These are phyloP conservation scores for Vachellia pachyceras DNA, from an alignment of 306 rosid species.

Conservation along the genomic window DNA sequence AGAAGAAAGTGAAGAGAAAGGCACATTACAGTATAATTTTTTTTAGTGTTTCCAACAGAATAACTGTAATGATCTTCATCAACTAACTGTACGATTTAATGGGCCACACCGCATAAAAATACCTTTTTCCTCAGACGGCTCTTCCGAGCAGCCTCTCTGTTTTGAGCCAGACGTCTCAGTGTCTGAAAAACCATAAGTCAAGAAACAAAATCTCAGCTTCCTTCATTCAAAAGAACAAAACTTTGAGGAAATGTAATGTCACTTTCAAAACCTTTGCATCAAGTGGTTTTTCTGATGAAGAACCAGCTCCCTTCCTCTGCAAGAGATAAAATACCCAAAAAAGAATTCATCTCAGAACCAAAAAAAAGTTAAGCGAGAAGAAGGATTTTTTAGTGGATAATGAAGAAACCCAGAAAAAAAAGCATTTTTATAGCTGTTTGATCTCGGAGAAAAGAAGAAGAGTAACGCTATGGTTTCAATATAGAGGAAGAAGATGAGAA, in stretches of 20 bases:
- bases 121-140: constrained; percentile 97
- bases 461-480: constrained; percentile 20
- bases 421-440: background rate
- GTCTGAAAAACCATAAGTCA: constrained; percentile 52
- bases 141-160: constrained; percentile 96
- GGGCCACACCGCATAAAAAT: constrained; percentile 14
- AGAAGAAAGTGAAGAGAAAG: constrained; percentile 1
- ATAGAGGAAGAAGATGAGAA: constrained; percentile 5
- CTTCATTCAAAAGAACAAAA: background rate
- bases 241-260: background rate
- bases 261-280: constrained; percentile 77
- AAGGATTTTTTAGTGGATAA: background rate
- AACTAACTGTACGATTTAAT: constrained; percentile 20
- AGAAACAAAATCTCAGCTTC: constrained; percentile 20
- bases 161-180: constrained; percentile 93
- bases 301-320: constrained; percentile 83
- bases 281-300: constrained; percentile 77
- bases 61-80: background rate
- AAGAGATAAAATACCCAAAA: constrained; percentile 29
- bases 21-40: background rate
- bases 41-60: background rate
- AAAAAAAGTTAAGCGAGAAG: background rate
- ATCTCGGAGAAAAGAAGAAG: constrained; percentile 24
- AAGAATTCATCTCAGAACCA: background rate
- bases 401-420: background rate